These are phyloP conservation scores for Neoboletus subvelutipes DNA, from an alignment of 768 basidiomycete species.

Conservation along the genomic window DNA sequence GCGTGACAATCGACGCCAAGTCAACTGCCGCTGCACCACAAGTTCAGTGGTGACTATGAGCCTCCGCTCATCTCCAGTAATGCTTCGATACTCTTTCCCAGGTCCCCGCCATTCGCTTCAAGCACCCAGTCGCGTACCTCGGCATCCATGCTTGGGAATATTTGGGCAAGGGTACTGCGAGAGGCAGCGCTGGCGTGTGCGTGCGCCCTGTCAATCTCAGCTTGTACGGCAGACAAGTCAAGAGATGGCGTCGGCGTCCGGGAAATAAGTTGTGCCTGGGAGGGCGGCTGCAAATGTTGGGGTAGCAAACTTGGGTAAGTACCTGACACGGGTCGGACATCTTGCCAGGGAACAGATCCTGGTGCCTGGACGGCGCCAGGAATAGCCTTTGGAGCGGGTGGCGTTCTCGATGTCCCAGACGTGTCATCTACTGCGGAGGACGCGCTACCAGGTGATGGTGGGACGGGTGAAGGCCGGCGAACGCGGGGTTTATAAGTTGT, in stretches of 20 bases:
- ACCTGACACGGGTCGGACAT: conserved; percentile 5
- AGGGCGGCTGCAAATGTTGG: conserved; percentile 34
- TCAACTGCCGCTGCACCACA: background rate
- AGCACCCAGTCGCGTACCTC: conserved; percentile 89
- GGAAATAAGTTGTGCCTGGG: conserved; percentile 59
- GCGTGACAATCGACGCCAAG: background rate
- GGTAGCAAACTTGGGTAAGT: conserved; percentile 22
- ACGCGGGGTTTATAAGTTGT: conserved; percentile 79
- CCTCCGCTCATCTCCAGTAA: conserved; percentile 68
- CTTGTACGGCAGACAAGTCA: conserved; percentile 68
- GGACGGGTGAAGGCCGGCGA: conserved; percentile 50
- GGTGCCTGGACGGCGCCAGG: conserved; percentile 51
- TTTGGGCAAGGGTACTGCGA: conserved; percentile 76
- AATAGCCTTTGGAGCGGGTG: conserved; percentile 18
- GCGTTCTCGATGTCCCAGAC: conserved; percentile 26
- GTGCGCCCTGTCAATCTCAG: conserved; percentile 76
- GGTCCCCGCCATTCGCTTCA: conserved; percentile 84
- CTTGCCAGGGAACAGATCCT: conserved; percentile 50
- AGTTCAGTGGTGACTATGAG: conserved; percentile 8
- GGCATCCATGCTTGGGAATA: conserved; percentile 79
- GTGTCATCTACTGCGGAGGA: conserved; percentile 45
- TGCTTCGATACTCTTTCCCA: conserved; percentile 87
- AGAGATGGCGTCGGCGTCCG: conserved; percentile 69
- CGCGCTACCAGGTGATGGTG: conserved; percentile 19
- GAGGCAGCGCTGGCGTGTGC: conserved; percentile 71